Percentiles rank a stretch among this genome's conserved stretches.
phyloP scores from a whole-genome alignment of 1,284 basidiomycete species.

The Cutaneotrichosporon mucoides region DNA sequence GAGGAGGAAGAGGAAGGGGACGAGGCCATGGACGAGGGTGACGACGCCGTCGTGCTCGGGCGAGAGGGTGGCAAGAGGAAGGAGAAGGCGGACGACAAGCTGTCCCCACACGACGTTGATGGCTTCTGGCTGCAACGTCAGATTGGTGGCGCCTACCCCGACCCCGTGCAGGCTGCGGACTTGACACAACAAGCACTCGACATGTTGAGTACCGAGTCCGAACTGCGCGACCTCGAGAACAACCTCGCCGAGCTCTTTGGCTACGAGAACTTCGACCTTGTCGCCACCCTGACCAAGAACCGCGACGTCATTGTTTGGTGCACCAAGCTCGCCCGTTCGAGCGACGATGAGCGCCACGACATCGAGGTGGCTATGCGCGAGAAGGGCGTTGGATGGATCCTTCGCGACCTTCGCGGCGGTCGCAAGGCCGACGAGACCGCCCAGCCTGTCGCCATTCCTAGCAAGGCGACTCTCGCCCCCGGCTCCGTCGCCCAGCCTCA shows the following conservation, averaged over 20 bases:
- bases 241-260: conserved; percentile 96
- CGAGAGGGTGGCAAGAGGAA: conserved; percentile 50
- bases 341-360: conserved; percentile 85
- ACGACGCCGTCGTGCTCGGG: conserved; percentile 58
- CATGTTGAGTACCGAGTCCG: conserved; percentile 84
- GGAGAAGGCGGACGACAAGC: conserved; percentile 56
- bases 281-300: conserved; percentile 89
- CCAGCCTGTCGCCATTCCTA: conserved; percentile 60
- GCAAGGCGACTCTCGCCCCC: conserved; percentile 82
- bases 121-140: conserved; percentile 98
- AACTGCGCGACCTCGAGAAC: conserved; percentile 92
- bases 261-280: conserved; percentile 84
- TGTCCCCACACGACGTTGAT: conserved; percentile 88
- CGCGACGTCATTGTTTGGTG: conserved; percentile 97
- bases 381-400: conserved; percentile 92
- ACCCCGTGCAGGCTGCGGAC: conserved; percentile 89
- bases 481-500: conserved; percentile 85
- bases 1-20: conserved; percentile 48
- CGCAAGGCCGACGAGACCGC: conserved; percentile 54
- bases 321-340: conserved; percentile 86
- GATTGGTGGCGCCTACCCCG: conserved; percentile 82
- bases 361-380: conserved; percentile 98
- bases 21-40: conserved; percentile 54
- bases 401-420: conserved; percentile 79
- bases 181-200: conserved; percentile 82